phyloP scores from a whole-genome alignment of 371 early-diverging fungal genomes.

The Lichtheimia ornata region DNA sequence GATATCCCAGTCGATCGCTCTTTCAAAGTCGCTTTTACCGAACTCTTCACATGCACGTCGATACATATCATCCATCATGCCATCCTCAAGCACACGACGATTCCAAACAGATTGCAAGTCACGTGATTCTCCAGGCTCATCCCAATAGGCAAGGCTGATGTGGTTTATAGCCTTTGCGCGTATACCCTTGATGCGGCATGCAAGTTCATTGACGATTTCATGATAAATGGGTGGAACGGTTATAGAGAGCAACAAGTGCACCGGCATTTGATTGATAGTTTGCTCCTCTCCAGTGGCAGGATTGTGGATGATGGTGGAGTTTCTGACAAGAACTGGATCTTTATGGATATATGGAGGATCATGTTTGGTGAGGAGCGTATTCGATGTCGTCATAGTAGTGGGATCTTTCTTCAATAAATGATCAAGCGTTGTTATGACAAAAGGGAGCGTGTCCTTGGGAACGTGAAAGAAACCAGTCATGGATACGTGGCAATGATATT shows the following conservation, averaged over 20 bases:
- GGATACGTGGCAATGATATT: conserved; percentile 33
- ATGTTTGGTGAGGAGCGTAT: not conserved
- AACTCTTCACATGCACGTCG: conserved; percentile 13
- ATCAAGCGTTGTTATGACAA: too few relatives aligned
- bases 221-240: conserved; percentile 14
- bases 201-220: conserved; percentile 6
- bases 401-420: not conserved
- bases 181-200: conserved; percentile 2
- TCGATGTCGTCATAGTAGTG: too few relatives aligned
- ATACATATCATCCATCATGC: conserved; percentile 22
- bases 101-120: conserved; percentile 13
- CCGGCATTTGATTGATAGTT: conserved; percentile 8
- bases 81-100: not conserved
- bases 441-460: conserved; percentile 6
- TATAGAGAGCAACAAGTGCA: conserved; percentile 33
- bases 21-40: not conserved
- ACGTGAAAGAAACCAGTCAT: conserved; percentile 39
- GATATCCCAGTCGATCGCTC: conserved; percentile 28
- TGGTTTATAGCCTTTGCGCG: conserved; percentile 37
- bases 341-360: not conserved
- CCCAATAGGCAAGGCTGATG: conserved; percentile 45
- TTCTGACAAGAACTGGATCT: conserved; percentile 12
- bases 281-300: not conserved
- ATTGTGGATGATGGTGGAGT: not conserved
- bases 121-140: conserved; percentile 33